A percentile compares a stretch with the other conserved stretches of the same genome.
Evolutionary conservation across 768 basidiomycete genomes (phyloP).

Genomic region (Naganishia friedmannii): DNA sequence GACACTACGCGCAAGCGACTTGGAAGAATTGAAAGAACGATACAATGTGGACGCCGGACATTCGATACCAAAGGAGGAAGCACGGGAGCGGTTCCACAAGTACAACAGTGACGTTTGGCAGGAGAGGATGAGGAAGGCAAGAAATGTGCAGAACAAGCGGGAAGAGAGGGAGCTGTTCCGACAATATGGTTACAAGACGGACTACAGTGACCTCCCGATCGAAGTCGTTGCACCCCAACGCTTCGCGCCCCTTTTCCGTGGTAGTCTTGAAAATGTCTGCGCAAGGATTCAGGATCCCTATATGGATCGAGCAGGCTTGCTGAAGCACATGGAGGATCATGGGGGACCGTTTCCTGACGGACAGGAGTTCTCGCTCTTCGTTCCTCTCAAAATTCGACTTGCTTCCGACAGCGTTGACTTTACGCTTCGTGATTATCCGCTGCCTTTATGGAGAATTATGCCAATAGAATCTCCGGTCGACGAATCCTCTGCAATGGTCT

Average conservation of each 20-base stretch:
- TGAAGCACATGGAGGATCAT: slow-evolving; percentile 62
- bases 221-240: slow-evolving; percentile 44
- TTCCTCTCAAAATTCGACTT: slow-evolving; percentile 77
- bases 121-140: slow-evolving; percentile 58
- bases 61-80: slow-evolving; percentile 69
- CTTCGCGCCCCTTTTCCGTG: slow-evolving; percentile 69
- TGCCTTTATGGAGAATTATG: slow-evolving; percentile 77
- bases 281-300: slow-evolving; percentile 63
- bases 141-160: slow-evolving; percentile 56
- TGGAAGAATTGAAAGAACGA: slow-evolving; percentile 26
- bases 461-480: slow-evolving; percentile 35
- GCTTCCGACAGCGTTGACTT: slow-evolving; percentile 62
- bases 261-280: slow-evolving; percentile 61
- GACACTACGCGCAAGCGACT: slow-evolving; percentile 14
- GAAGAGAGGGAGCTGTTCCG: slow-evolving; percentile 59
- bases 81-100: slow-evolving; percentile 64
- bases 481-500: slow-evolving; percentile 48
- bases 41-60: slow-evolving; percentile 54
- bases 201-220: slow-evolving; percentile 49
- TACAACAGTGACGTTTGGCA: slow-evolving; percentile 74
- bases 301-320: slow-evolving; percentile 57
- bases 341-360: slow-evolving; percentile 65
- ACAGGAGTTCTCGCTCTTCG: slow-evolving; percentile 71
- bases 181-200: slow-evolving; percentile 42
- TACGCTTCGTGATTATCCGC: slow-evolving; percentile 79